Evolutionary conservation across 768 basidiomycete genomes (phyloP), one percentile per base, ranked within the genome.

Genomic region (Mycena filopes): DNA sequence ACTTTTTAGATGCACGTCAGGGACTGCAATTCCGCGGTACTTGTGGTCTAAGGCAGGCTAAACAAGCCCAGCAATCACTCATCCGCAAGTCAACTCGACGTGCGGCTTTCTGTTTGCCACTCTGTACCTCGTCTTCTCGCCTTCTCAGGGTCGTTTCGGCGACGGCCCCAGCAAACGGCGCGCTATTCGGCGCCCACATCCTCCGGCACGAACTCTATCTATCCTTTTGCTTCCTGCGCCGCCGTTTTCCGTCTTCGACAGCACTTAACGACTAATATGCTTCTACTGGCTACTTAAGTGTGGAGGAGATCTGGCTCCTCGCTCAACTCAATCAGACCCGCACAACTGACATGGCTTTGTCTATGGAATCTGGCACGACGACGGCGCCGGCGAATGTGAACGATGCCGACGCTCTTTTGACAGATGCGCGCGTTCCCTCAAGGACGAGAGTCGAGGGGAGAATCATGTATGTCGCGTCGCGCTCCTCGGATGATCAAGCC

Each of bases 261-360:
- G 55, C 53, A 60, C 46, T 60, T 66, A 54, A 65, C 63, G 65
- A 60, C 58, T 60, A 66, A 66, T 55, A 16, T 60, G 54, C 58
- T 60, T 60, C 65, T 55, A 25, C 47, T 28, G 48, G 50, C 63
- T 65, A 65, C 64, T 55, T 60, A 65, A 65, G 51, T 60, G 42
- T 59, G 53, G 28, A 48, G 48, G 49, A 54, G 45, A 48, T 59
- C 40, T 49, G 46, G 20, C 56, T 33, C 40, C 26, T 55, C n/a
- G n/a, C n/a, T n/a, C 50, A 48, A 47, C 50, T 55, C 46, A 58
- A 51, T 64, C 55, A 41, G 29, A 38, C 41, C 45, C 58, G 43
- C 45, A 41, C 20, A 38, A 46, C n/a, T n/a, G n/a, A n/a, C 51
- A 33, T 47, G 16, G 46, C n/a, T 9, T 41, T 51, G 48, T 25